phyloP scores from a whole-genome alignment of 1,139 yeast species.

The Saccharomyces hybrid region DNA sequence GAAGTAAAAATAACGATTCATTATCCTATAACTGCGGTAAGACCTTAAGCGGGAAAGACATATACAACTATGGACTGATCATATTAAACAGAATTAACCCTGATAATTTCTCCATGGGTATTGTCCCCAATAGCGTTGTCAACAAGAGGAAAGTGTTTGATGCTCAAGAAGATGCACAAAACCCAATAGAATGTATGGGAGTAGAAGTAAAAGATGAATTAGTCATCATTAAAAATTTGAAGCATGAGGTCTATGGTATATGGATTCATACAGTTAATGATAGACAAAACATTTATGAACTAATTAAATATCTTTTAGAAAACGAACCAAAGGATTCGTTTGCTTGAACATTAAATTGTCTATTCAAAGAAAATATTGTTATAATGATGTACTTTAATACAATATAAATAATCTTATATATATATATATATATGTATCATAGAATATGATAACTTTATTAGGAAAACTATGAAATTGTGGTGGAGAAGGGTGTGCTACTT shows the following conservation, averaged over 20 bases:
- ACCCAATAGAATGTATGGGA: slow-evolving; percentile 51
- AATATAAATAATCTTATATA: slow-evolving; percentile 2
- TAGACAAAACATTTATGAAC: slow-evolving; percentile 51
- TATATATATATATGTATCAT: slow-evolving; percentile 4
- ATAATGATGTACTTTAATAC: slow-evolving; percentile 1
- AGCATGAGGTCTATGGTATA: slow-evolving; percentile 77
- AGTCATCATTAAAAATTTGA: slow-evolving; percentile 66
- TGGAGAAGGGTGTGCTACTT: slow-evolving; percentile 19
- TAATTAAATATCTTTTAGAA: slow-evolving; percentile 40
- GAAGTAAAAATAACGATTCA: slow-evolving; percentile 21
- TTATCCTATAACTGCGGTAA: slow-evolving; percentile 16
- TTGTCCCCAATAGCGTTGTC: slow-evolving; percentile 50
- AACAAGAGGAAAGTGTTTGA: slow-evolving; percentile 39
- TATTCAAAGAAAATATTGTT: not conserved
- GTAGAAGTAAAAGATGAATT: slow-evolving; percentile 74
- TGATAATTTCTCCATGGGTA: slow-evolving; percentile 72
- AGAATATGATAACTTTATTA: not conserved
- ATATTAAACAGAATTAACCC: slow-evolving; percentile 69
- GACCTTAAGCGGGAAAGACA: slow-evolving; percentile 33
- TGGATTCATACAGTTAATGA: slow-evolving; percentile 83
- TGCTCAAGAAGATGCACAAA: slow-evolving; percentile 34
- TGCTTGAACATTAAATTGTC: slow-evolving; percentile 14
- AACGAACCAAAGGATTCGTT: slow-evolving; percentile 32
- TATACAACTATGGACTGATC: slow-evolving; percentile 70
- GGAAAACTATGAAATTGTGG: not conserved